These are phyloP conservation scores for Penicillium olsonii DNA, from an alignment of 2,329 filamentous ascomycete genomes.

Conservation along the genomic window DNA sequence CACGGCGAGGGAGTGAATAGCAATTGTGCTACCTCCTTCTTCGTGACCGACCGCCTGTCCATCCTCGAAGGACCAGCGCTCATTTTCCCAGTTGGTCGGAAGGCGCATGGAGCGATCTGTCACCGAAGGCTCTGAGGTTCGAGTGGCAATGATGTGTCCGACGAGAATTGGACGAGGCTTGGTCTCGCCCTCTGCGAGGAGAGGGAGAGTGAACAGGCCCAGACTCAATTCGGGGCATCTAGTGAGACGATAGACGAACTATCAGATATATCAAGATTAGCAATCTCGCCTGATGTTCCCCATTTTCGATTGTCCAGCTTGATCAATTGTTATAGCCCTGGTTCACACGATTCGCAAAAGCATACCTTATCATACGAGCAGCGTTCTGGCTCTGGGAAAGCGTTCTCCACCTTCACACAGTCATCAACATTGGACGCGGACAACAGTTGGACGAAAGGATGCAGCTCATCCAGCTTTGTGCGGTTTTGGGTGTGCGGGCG, in stretches of 20 bases:
- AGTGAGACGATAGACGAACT: conserved; percentile 77
- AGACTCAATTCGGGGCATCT: conserved; percentile 75
- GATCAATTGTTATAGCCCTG: too few relatives aligned
- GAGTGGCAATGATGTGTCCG: conserved; percentile 76
- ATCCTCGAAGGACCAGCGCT: conserved; percentile 41
- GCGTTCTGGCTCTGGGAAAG: conserved; percentile 61
- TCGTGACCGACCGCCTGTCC: conserved; percentile 65
- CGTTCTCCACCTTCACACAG: conserved; percentile 60
- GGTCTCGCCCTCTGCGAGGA: conserved; percentile 54
- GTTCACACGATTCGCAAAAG: not conserved
- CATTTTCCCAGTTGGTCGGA: conserved; percentile 65
- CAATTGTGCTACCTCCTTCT: conserved; percentile 72
- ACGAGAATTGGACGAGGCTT: conserved; percentile 67
- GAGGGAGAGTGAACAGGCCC: conserved; percentile 71
- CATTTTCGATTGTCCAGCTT: not conserved
- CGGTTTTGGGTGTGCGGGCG: conserved; percentile 40
- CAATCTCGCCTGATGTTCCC: not conserved
- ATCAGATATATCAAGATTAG: conserved; percentile 13
- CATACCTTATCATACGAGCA: conserved; percentile 62
- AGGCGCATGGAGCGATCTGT: conserved; percentile 76
- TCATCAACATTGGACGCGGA: conserved; percentile 55
- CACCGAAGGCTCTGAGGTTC: conserved; percentile 63
- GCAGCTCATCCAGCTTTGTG: conserved; percentile 58
- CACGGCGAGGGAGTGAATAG: conserved; percentile 80
- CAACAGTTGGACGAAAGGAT: conserved; percentile 74